Base-by-base conservation (phyloP, 306 rosid species). In the peach (Prunus persica) region DNA sequence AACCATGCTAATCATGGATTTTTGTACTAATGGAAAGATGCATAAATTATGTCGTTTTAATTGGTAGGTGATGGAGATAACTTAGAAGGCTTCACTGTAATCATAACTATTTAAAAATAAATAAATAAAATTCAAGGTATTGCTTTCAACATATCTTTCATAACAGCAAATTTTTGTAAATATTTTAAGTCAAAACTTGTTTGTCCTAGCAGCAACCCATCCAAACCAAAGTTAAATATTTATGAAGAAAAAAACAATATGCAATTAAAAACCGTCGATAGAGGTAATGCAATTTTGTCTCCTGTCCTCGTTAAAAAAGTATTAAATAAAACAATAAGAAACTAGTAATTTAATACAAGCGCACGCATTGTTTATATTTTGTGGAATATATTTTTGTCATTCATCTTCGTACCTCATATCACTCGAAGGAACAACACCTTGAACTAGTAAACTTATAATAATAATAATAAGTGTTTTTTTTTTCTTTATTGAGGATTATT, bases 1-100 rank as follows among this genome's bases (percentile, higher is more conserved):
- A 78, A 85, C 85, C 69, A 52, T 24, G 79, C 16, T 71, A 76
- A 84, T 86, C 56, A 84, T 83, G 75, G 68, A 67, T 80, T n/a
- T 22, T 55, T 46, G 78, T 83, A 65, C 75, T 11, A 75, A 66
- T 76, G 19, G 57, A 45, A 69, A 45, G 81, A 67, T 30, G 38
- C 45, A 45, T 34, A 69, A 79, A 83, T 81, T 64, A 85, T 79
- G 96, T 84, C 96, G 54, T 81, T 91, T 87, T 91, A 84, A 80
- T 84, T 81, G 89, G 88, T 82, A 57, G 93, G 93, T 87, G 86
- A 56, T 50, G 79, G 65, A 56, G 69, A 84, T 74, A 57, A 75
- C 86, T 85, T 85, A 34, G 84, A 77, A 83, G 81, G 71, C 79
- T 78, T 71, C 76, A 18, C 4, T 50, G 43, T 79, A 66, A 85